Evolutionary conservation across 352 stramenopile genomes (phyloP).

Genomic region (Aphanomyces stellatus): DNA sequence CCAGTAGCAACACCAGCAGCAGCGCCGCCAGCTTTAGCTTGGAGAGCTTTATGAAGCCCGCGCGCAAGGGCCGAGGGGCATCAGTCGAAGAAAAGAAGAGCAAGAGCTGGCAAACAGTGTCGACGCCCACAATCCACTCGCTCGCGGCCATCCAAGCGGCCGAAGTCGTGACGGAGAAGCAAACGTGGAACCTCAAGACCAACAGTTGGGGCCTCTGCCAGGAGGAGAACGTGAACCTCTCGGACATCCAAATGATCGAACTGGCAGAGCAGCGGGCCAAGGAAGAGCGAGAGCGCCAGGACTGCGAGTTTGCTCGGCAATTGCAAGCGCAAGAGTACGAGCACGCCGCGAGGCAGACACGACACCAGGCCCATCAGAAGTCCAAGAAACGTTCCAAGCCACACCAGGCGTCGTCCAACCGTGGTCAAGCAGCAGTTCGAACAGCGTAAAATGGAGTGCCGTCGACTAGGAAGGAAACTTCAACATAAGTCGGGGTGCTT

Average conservation of each 20-base stretch:
- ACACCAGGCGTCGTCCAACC: too few species aligned
- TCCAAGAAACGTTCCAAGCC: background rate
- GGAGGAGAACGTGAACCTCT: slow-evolving; percentile 16
- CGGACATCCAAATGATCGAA: slow-evolving; percentile 10
- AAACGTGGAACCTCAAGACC: slow-evolving; percentile 12
- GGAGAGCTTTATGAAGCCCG: slow-evolving; percentile 13
- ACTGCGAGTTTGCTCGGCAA: background rate
- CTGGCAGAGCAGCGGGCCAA: slow-evolving; percentile 1
- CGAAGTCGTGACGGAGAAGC: slow-evolving; percentile 8
- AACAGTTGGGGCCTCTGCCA: slow-evolving; percentile 19
- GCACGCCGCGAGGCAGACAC: background rate
- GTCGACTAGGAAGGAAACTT: too few species aligned
- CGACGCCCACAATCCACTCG: background rate
- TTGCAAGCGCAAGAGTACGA: slow-evolving; percentile 1
- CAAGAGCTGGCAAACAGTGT: background rate
- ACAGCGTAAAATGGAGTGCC: background rate
- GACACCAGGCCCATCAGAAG: background rate
- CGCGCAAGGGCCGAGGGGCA: background rate
- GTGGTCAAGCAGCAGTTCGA: background rate
- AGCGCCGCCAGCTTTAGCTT: background rate
- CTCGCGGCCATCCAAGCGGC: slow-evolving; percentile 12
- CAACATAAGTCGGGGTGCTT: too few species aligned
- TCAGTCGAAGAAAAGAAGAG: background rate
- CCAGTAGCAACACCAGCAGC: background rate
- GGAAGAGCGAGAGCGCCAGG: background rate